phyloP scores from a whole-genome alignment of 169 alveolate genomes.

The Plasmodium vivax region DNA sequence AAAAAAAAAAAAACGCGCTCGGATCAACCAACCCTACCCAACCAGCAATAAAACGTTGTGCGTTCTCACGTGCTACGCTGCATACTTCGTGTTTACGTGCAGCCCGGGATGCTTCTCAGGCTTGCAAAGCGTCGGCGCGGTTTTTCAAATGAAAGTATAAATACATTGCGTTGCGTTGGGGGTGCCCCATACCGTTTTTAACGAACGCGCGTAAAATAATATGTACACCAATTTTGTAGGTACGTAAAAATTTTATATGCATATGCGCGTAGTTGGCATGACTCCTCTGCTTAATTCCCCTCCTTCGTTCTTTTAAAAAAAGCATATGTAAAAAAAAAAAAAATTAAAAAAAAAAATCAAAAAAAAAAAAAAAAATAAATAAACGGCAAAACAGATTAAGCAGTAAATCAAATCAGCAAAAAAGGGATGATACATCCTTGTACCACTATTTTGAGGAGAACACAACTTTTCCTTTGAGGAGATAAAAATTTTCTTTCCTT shows the following conservation, averaged over 20 bases:
- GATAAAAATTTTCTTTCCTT: neutral
- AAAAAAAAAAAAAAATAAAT: neutral
- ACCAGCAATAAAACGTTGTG: neutral
- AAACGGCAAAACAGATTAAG: neutral
- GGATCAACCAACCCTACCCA: neutral
- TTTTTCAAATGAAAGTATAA: neutral
- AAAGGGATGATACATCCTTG: neutral
- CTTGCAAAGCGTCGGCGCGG: neutral
- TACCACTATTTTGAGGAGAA: neutral
- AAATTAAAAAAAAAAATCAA: neutral
- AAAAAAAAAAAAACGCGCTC: neutral
- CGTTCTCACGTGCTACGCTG: neutral
- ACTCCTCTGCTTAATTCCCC: neutral
- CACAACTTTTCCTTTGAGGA: neutral
- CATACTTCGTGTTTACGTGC: neutral
- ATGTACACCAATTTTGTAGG: neutral
- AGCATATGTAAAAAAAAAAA: neutral
- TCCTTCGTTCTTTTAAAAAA: neutral
- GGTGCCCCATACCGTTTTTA: neutral
- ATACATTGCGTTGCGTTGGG: neutral
- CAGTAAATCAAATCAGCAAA: neutral
- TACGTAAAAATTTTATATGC: neutral
- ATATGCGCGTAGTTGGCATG: neutral
- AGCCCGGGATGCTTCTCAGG: neutral
- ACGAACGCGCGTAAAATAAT: neutral